phyloP scores from a whole-genome alignment of 73 alveolate species.

The Durusdinium trenchii region DNA sequence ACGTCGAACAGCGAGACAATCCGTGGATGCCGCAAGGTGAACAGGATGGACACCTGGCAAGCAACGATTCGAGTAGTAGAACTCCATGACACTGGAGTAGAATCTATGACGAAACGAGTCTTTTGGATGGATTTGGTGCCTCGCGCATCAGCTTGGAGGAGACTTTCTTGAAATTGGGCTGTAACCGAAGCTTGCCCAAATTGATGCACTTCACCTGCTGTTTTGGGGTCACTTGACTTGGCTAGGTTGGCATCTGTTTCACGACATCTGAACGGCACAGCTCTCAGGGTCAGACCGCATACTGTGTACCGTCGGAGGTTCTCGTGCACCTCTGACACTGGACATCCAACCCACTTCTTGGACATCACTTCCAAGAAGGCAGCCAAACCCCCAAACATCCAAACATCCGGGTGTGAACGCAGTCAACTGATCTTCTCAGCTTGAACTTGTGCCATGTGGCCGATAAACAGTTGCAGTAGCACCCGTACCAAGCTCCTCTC shows the following conservation, averaged over 20 bases:
- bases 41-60: conserved; percentile 69
- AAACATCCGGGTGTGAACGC: not conserved
- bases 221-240: not conserved
- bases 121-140: not conserved
- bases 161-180: conserved; percentile 74
- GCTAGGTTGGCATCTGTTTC: not conserved
- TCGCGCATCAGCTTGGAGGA: conserved; percentile 58
- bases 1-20: conserved; percentile 77
- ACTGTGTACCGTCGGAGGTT: conserved; percentile 36
- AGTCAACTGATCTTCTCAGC: not conserved
- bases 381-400: no score
- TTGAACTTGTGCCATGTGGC: not conserved
- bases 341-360: not conserved
- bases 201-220: conserved; percentile 82
- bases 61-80: not conserved
- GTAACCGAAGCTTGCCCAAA: conserved; percentile 75
- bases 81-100: not conserved
- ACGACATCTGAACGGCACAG: not conserved
- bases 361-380: no score
- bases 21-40: conserved; percentile 68
- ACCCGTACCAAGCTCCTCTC: conserved; percentile 66
- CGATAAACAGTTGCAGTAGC: conserved; percentile 87
- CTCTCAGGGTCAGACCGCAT: not conserved
- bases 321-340: conserved; percentile 24
- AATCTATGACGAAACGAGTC: not conserved